Base-by-base conservation (phyloP, 805 yeast species). In the Saccharomycopsis malanga region DNA sequence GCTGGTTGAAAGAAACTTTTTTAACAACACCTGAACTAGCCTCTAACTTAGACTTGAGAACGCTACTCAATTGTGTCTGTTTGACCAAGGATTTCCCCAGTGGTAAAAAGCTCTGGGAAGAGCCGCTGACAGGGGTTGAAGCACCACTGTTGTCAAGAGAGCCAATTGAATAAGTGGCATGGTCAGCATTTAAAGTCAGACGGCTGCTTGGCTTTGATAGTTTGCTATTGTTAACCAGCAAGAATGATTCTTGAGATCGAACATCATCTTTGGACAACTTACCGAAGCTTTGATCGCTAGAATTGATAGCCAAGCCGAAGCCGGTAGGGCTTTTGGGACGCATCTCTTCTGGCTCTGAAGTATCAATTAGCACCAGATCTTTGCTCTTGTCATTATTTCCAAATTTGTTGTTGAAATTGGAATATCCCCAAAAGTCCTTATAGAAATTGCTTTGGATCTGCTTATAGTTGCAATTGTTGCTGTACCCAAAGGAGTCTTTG, bases 401-500 rank as follows among this genome's bases (percentile, higher is more conserved):
- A 6, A 20, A 15, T 32, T 24, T 12, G 24, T 22, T 41, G 21
- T 42, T 32, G 14, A 34, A 32, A 4, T 32, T 32, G 18, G 9
- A 20, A n/a, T 43, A 43, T 5, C 52, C 52, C 45, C 48, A 39
- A 20, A 44, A 43, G 14, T 45, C 50, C 15, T 27, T 20, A 21
- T 44, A 48, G 23, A 44, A 44, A 14, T 34, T 23, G 27, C 17
- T 24, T 15, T 39, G 48, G 4, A 40, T 36, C 30, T 32, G 45
- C 35, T 39, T 48, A 34, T 39, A 45, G 18, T 44, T 48, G 40
- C 29, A 48, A 25, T 44, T 45, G 24, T 18, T 36, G 27, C 47
- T 37, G 27, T 49, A 46, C n/a, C 47, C 50, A 29, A 40, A 46
- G 5, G 39, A 12, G 37, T 49, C 53, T 23, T 49, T 49, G 44